Conservation (phyloP, 768 basidiomycete genomes). For the Trametes gibbosa region DNA sequence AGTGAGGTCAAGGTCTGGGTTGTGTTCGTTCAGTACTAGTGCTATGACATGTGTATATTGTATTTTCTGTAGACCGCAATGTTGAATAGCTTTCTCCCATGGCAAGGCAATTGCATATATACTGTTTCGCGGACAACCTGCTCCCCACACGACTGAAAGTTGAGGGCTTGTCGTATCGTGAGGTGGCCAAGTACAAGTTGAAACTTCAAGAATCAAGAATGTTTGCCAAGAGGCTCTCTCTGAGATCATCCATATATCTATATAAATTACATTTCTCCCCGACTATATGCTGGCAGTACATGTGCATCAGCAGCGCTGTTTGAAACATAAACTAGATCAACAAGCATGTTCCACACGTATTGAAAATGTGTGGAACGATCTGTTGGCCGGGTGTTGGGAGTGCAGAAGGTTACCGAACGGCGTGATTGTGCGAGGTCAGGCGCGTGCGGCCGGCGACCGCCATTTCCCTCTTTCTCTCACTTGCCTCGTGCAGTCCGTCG, state of each 20-base stretch:
- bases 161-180: too few species aligned
- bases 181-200: too few species aligned
- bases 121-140: not conserved
- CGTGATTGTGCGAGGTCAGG: not conserved
- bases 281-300: too few species aligned
- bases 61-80: slow-evolving; percentile 9
- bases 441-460: not conserved
- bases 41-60: slow-evolving; percentile 11
- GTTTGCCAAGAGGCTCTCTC: too few species aligned
- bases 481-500: not conserved
- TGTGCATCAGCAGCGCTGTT: too few species aligned
- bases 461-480: not conserved
- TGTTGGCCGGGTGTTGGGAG: not conserved
- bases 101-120: not conserved
- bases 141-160: too few species aligned
- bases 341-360: too few species aligned
- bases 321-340: too few species aligned
- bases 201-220: too few species aligned
- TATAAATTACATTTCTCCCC: too few species aligned
- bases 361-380: not conserved
- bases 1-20: not conserved
- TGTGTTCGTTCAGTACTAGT: not conserved
- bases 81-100: not conserved
- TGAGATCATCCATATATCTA: too few species aligned
- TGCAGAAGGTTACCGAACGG: not conserved